These are phyloP conservation scores for Tanozyma kutaoensis DNA, from an alignment of 805 yeast genomes.

Conservation along the genomic window DNA sequence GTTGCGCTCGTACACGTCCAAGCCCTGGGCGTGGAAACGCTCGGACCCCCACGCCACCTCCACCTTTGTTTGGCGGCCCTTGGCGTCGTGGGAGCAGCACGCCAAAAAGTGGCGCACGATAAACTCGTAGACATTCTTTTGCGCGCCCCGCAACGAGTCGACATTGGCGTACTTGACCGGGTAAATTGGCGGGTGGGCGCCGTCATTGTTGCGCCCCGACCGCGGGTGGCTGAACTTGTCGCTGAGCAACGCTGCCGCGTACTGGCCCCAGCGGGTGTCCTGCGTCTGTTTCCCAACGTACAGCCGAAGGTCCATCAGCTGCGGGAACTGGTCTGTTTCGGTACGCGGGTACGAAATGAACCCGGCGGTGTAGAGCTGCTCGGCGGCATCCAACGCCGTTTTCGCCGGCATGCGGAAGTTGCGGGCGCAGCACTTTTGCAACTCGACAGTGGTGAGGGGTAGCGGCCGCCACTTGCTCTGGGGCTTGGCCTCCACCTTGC, in stretches of 20 bases:
- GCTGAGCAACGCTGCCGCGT: slow-evolving; percentile 31
- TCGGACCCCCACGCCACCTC: slow-evolving; percentile 71
- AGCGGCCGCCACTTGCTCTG: slow-evolving; percentile 71
- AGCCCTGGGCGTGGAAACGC: slow-evolving; percentile 56
- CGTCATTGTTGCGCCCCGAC: slow-evolving; percentile 73
- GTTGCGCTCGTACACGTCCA: slow-evolving; percentile 59
- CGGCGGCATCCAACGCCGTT: slow-evolving; percentile 64
- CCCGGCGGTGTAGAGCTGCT: slow-evolving; percentile 73
- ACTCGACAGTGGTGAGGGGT: slow-evolving; percentile 88
- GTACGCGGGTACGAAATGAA: slow-evolving; percentile 94
- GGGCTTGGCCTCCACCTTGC: slow-evolving; percentile 38
- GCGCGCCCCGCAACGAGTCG: slow-evolving; percentile 22
- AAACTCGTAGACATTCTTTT: slow-evolving; percentile 72
- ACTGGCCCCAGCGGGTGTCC: slow-evolving; percentile 56
- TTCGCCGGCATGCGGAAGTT: slow-evolving; percentile 71
- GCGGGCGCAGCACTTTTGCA: slow-evolving; percentile 76
- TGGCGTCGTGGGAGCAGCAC: slow-evolving; percentile 84
- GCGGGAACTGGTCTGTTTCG: slow-evolving; percentile 83
- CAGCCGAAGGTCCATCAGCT: slow-evolving; percentile 52
- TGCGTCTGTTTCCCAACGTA: slow-evolving; percentile 49
- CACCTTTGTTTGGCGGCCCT: slow-evolving; percentile 54
- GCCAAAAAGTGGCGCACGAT: slow-evolving; percentile 81
- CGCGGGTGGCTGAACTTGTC: slow-evolving; percentile 47
- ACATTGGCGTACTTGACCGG: slow-evolving; percentile 46
- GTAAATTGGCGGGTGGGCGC: slow-evolving; percentile 98